Conservation (phyloP, 2,329 filamentous ascomycete genomes). For the Monosporascus sp. region DNA sequence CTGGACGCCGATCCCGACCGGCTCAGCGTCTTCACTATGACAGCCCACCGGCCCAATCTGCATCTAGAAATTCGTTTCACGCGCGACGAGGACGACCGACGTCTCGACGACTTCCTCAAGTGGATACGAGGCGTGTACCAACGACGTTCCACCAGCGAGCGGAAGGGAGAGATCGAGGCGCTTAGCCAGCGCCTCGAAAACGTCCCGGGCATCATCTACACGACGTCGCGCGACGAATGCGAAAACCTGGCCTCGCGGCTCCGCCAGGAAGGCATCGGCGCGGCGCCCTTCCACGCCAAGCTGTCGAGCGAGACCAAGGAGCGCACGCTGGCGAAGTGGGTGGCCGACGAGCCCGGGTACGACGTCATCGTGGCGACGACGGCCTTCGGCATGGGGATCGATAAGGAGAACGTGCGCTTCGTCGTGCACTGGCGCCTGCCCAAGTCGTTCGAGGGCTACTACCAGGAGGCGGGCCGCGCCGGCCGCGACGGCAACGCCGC, state of each 20-base stretch:
- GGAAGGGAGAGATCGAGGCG: constrained; percentile 52
- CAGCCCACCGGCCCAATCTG: constrained; percentile 76
- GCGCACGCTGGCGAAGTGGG: constrained; percentile 66
- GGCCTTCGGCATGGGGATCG: constrained; percentile 96
- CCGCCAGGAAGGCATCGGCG: constrained; percentile 63
- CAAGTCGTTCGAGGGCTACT: constrained; percentile 92
- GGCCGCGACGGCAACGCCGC: constrained; percentile 85
- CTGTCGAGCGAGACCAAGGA: constrained; percentile 64
- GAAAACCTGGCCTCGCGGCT: constrained; percentile 64
- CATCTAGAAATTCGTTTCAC: constrained; percentile 89
- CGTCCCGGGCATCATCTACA: constrained; percentile 76
- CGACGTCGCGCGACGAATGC: constrained; percentile 68
- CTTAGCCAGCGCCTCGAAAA: constrained; percentile 52
- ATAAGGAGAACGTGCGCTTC: constrained; percentile 91
- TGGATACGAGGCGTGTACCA: constrained; percentile 73
- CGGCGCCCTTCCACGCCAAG: constrained; percentile 67
- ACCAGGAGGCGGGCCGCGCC: constrained; percentile 89
- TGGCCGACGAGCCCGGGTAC: constrained; percentile 68
- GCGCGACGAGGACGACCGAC: constrained; percentile 65
- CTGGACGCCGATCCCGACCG: constrained; percentile 53
- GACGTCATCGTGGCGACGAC: constrained; percentile 93
- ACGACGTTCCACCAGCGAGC: constrained; percentile 56
- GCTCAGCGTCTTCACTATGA: constrained; percentile 75
- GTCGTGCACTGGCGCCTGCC: constrained; percentile 92
- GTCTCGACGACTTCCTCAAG: constrained; percentile 65